Conservation (phyloP, 768 basidiomycete genomes). For the Suillus tomentosus region DNA sequence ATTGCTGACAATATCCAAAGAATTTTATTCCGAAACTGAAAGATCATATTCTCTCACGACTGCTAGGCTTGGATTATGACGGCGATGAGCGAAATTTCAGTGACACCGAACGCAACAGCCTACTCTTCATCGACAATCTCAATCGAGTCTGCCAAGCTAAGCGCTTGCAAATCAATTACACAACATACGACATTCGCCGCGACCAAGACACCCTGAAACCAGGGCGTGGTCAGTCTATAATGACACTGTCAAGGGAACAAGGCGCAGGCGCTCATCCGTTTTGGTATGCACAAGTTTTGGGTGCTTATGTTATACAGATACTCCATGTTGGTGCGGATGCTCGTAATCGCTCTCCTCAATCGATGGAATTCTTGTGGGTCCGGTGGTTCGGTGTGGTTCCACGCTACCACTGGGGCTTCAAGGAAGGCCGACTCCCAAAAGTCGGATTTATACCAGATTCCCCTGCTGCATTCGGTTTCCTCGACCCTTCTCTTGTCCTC, state of each 20-base stretch:
- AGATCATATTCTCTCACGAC: conserved; percentile 23
- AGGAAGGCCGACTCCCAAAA: conserved; percentile 19
- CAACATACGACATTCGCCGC: conserved; percentile 23
- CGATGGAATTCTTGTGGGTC: conserved; percentile 28
- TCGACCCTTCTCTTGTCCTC: conserved; percentile 25
- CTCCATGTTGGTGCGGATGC: conserved; percentile 6
- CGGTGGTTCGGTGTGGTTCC: conserved; percentile 17
- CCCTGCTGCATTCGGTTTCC: conserved; percentile 24
- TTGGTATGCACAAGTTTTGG: conserved; percentile 26
- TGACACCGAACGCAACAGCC: conserved; percentile 1
- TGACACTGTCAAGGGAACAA: conserved; percentile 23
- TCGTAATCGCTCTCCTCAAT: conserved; percentile 10
- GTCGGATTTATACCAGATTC: conserved; percentile 23
- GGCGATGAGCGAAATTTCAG: conserved; percentile 17
- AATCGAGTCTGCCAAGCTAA: conserved; percentile 7
- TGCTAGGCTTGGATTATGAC: conserved; percentile 18
- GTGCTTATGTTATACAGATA: conserved; percentile 24
- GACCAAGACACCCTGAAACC: conserved; percentile 17
- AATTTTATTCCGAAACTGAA: conserved; percentile 21
- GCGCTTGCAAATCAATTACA: conserved; percentile 20
- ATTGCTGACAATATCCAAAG: conserved; percentile 9
- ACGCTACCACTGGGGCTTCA: conserved; percentile 14
- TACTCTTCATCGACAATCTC: conserved; percentile 18
- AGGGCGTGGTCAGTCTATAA: conserved; percentile 16
- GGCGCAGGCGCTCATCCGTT: conserved; percentile 19